Conservation (phyloP, 352 stramenopile genomes). For the Globisporangium barbulae region DNA sequence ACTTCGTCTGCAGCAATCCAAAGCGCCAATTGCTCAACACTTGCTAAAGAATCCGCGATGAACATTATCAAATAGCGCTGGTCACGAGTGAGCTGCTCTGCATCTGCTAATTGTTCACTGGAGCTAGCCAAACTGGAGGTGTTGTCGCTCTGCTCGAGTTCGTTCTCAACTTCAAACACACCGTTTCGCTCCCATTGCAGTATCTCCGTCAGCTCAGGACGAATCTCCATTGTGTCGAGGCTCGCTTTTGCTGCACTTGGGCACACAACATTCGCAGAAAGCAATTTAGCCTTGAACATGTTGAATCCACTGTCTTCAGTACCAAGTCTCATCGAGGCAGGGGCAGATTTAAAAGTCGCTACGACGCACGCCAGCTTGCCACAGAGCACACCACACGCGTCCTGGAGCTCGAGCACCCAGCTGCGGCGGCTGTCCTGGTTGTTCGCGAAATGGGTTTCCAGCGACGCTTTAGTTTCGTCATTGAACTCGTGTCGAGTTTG, state of each 20-base stretch:
- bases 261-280: slow-evolving; percentile 1
- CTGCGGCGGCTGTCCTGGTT: slow-evolving; percentile 7
- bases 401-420: slow-evolving; percentile 52
- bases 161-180: slow-evolving; percentile 57
- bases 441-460: background rate
- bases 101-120: background rate
- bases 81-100: background rate
- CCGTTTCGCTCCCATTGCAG: slow-evolving; percentile 38
- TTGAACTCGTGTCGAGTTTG: slow-evolving; percentile 22
- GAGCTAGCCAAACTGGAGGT: background rate
- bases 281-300: background rate
- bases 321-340: background rate
- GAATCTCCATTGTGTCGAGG: background rate
- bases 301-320: background rate
- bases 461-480: background rate
- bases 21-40: background rate
- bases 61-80: background rate
- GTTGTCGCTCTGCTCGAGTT: slow-evolving; percentile 22
- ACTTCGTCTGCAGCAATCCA: background rate
- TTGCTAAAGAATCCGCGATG: background rate
- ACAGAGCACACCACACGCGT: slow-evolving; percentile 40
- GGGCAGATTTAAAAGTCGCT: background rate
- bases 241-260: background rate
- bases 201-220: slow-evolving; percentile 21
- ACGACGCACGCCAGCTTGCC: slow-evolving; percentile 32